Evolutionary conservation across 2,329 filamentous ascomycete genomes (phyloP).

Genomic region (Elsinoe perseae): DNA sequence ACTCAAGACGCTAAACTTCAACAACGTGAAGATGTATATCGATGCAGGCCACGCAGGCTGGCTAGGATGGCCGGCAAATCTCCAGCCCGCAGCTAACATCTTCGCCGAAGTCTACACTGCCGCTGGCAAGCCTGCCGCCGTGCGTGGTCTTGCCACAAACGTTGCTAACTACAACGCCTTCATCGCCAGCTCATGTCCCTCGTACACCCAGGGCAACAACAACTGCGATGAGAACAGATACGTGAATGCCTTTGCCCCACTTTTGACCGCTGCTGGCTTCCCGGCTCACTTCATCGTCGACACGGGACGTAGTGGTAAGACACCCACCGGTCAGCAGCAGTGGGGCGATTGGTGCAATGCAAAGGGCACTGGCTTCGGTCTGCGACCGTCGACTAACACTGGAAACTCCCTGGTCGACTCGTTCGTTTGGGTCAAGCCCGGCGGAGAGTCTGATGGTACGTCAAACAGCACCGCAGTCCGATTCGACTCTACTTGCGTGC

Average conservation of each 20-base stretch:
- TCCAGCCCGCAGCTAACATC: slow-evolving; percentile 43
- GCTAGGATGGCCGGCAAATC: slow-evolving; percentile 58
- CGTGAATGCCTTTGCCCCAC: slow-evolving; percentile 44
- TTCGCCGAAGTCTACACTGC: slow-evolving; percentile 42
- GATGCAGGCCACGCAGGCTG: slow-evolving; percentile 58
- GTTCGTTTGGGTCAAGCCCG: slow-evolving; percentile 65
- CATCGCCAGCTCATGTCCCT: slow-evolving; percentile 39
- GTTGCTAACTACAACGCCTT: slow-evolving; percentile 54
- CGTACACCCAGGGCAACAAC: slow-evolving; percentile 38
- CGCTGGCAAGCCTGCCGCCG: slow-evolving; percentile 39
- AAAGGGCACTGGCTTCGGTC: slow-evolving; percentile 52
- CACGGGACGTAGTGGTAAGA: slow-evolving; percentile 54
- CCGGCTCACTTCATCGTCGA: slow-evolving; percentile 51
- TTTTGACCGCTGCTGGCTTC: slow-evolving; percentile 42
- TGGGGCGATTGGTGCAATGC: slow-evolving; percentile 46
- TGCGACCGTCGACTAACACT: slow-evolving; percentile 53
- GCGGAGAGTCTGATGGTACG: slow-evolving; percentile 44
- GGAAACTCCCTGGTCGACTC: slow-evolving; percentile 53
- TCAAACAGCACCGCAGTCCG: slow-evolving; percentile 7
- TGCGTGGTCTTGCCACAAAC: slow-evolving; percentile 51
- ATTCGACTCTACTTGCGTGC: slow-evolving; percentile 6
- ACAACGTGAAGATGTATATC: slow-evolving; percentile 57
- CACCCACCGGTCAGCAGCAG: slow-evolving; percentile 46
- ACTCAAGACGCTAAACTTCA: slow-evolving; percentile 48
- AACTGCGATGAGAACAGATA: slow-evolving; percentile 49